Evolutionary conservation across 116 monocot species (phyloP).

Genomic region (Posidonia oceanica): DNA sequence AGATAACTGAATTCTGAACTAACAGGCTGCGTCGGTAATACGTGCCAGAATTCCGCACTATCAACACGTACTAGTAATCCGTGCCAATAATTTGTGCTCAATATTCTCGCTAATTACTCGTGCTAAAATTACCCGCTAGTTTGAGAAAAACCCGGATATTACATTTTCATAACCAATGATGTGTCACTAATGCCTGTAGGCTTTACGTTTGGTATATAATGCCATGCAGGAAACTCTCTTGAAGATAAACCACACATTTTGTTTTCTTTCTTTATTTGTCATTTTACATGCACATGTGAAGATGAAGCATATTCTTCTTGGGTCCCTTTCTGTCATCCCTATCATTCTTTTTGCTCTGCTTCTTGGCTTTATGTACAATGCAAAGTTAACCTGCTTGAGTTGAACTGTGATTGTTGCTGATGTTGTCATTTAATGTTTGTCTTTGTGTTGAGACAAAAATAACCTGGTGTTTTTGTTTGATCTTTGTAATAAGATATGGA

Average conservation of each 20-base stretch:
- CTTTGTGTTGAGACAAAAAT: neutral
- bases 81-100: no score
- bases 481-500: neutral
- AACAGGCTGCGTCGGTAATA: no score
- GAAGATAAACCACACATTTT: neutral
- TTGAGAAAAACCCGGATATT: no score
- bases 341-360: slow-evolving; percentile 5
- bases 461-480: neutral
- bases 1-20: no score
- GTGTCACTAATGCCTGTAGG: neutral
- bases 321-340: slow-evolving; percentile 1
- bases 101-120: no score
- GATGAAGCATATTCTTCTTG: neutral
- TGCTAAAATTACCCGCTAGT: no score
- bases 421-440: slow-evolving; percentile 1
- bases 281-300: slow-evolving; percentile 2
- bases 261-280: neutral
- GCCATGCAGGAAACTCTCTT: neutral
- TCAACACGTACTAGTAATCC: no score
- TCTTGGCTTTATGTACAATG: neutral
- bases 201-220: neutral
- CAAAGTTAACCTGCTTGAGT: neutral
- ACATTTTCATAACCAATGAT: neutral
- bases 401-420: neutral
- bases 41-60: no score